These are phyloP conservation scores for Begonia masoniana DNA, from an alignment of 306 rosid genomes.

Conservation along the genomic window DNA sequence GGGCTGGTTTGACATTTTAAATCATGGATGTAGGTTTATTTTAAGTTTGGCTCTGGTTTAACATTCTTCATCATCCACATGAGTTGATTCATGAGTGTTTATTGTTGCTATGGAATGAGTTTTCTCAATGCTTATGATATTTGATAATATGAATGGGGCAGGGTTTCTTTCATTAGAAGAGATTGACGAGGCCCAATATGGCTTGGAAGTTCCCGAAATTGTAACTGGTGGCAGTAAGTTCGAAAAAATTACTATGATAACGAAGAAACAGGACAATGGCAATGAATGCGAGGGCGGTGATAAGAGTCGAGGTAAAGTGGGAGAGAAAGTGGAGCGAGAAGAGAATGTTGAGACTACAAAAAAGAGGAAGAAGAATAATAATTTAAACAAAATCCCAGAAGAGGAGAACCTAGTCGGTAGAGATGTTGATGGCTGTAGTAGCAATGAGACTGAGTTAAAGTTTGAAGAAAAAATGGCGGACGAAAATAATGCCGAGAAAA, in stretches of 20 bases:
- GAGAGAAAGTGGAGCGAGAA: slow-evolving; percentile 17
- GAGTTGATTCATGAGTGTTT: background rate
- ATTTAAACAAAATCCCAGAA: slow-evolving; percentile 11
- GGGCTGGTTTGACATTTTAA: too few relatives aligned
- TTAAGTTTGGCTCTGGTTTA: background rate
- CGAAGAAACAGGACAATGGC: slow-evolving; percentile 25
- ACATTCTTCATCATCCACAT: background rate
- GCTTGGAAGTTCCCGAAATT: slow-evolving; percentile 41
- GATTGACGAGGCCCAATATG: slow-evolving; percentile 71
- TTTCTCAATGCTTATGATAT: background rate
- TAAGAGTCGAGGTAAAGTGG: slow-evolving; percentile 4
- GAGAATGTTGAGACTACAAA: slow-evolving; percentile 14
- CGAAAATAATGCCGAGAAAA: slow-evolving; percentile 5
- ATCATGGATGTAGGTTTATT: too few relatives aligned
- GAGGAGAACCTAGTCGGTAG: slow-evolving; percentile 13
- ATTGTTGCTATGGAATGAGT: background rate
- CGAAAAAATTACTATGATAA: slow-evolving; percentile 13
- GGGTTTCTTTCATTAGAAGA: slow-evolving; percentile 90
- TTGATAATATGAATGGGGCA: slow-evolving; percentile 8
- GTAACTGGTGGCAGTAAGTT: slow-evolving; percentile 16
- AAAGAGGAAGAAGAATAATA: slow-evolving; percentile 26
- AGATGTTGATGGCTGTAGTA: slow-evolving; percentile 7
- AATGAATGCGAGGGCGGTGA: slow-evolving; percentile 10
- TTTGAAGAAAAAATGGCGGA: slow-evolving; percentile 8
- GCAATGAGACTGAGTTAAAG: slow-evolving; percentile 9